Base-by-base conservation (phyloP, 176 grass and related monocot genomes). In the Ensete glaucum region DNA sequence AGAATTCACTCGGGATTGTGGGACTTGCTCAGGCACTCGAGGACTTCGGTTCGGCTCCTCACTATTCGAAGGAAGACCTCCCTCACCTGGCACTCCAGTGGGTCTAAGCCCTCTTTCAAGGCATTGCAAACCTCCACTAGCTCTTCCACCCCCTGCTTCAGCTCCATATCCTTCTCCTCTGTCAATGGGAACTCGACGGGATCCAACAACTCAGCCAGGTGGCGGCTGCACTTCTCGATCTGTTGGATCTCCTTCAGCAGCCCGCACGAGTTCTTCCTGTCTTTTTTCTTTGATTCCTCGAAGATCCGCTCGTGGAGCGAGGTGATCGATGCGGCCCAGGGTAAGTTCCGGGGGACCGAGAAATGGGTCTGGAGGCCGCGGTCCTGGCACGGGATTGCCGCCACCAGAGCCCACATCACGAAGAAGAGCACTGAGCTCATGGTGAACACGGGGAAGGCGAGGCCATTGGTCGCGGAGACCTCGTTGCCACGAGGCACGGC, bases 241-340 rank as follows among this genome's bases (percentile, higher is more conserved):
- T 91, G 88, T 67, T 88, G 77, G 55, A 99, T 99, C 90, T 99
- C 95, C 86, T 84, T 91, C 75, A 99, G 83, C 72, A 94, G 76
- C 10, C 90, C 90, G 9, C 75, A 83, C 6, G 91, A 87, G 64
- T 88, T 83, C 86, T 89, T 93, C 65, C 79, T 85, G 1, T 99
- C 95, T 78, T 90, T 98, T 78, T 65, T 88, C 84, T 94, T 99
- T 72, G 88, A 99, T 78, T 99, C 95, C 1, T 99, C 90, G 13
- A 99, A 50, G 57, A 99, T 86, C 49, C 83, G 84, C 0, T 99
- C 90, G 49, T 89, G 88, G 51, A 94, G 81, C 8, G 88, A 57
- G 1, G 71, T 82, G 53, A 84, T 15, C 0, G 84, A 52, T 4
- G 14, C 84, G 0, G 90, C 85, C 88, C 88, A 99, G 17, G 66